Evolutionary conservation across 2,329 filamentous ascomycete species (phyloP).

Genomic region (Akanthomyces dipterigenus): DNA sequence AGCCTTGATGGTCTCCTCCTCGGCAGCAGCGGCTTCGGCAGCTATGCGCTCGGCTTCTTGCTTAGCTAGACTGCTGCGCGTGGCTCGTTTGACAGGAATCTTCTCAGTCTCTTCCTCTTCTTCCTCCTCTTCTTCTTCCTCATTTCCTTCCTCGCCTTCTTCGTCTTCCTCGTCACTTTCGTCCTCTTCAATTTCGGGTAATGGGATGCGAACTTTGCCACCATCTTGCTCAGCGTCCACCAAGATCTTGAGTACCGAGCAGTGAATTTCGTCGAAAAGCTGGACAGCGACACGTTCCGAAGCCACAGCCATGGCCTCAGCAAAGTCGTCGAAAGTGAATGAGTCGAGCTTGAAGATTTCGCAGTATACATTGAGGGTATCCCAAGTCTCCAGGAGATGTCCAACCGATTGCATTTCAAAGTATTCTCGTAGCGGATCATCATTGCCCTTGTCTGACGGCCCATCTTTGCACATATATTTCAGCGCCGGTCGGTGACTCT

Average conservation of each 20-base stretch:
- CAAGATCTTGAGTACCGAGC: conserved; percentile 79
- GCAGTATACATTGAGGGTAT: conserved; percentile 96
- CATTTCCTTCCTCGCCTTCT: conserved; percentile 50
- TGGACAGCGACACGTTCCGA: conserved; percentile 71
- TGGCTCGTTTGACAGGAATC: conserved; percentile 62
- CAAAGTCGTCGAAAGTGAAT: conserved; percentile 94
- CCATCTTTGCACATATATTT: conserved; percentile 69
- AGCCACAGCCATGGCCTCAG: conserved; percentile 76
- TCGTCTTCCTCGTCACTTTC: conserved; percentile 60
- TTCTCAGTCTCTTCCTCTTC: conserved; percentile 66
- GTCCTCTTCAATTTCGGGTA: conserved; percentile 69
- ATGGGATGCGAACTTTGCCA: conserved; percentile 69
- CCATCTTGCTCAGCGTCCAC: conserved; percentile 69
- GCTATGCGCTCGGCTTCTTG: conserved; percentile 65
- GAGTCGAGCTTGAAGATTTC: conserved; percentile 91
- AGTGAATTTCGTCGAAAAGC: conserved; percentile 85
- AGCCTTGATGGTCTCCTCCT: conserved; percentile 39
- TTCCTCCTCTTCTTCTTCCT: conserved; percentile 45
- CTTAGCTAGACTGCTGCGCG: conserved; percentile 79
- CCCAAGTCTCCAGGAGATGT: conserved; percentile 83
- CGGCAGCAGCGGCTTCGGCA: conserved; percentile 50
- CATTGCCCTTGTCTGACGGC: conserved; percentile 40
- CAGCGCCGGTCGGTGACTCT: conserved; percentile 62
- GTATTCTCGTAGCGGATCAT: conserved; percentile 29
- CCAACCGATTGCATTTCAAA: conserved; percentile 84